phyloP scores from a whole-genome alignment of 225 moss, liverwort and hornwort genomes.

The Polytrichum commune region DNA sequence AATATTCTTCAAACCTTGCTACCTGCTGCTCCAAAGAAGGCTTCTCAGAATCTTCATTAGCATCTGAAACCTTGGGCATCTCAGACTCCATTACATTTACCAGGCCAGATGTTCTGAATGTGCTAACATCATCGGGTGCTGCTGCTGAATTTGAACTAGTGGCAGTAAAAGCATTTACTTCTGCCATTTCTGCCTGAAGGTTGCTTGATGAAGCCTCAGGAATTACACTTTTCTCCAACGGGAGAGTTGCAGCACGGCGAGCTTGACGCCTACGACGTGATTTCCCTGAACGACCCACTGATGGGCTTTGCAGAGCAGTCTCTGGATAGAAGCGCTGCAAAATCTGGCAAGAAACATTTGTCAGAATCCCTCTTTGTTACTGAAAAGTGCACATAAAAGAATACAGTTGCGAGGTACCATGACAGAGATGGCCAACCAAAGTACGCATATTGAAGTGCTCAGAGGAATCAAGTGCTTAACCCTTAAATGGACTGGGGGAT shows the following conservation, averaged over 20 bases:
- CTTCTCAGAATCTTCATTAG: constrained; percentile 2
- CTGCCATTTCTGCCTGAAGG: constrained; percentile 8
- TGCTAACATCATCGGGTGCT: constrained; percentile 1
- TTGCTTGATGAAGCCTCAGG: constrained; percentile 1
- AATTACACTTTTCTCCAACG: neutral
- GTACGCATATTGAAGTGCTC: too few species aligned
- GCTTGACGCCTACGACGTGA: constrained; percentile 58
- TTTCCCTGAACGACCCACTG: constrained; percentile 55
- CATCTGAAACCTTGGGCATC: neutral
- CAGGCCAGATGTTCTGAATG: neutral
- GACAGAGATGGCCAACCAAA: too few species aligned
- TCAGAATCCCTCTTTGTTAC: too few species aligned
- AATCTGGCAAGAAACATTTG: constrained; percentile 23
- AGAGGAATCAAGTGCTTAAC: too few species aligned
- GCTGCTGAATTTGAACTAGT: neutral
- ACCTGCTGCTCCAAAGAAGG: constrained; percentile 15
- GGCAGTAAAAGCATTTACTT: neutral
- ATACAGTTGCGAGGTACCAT: too few species aligned
- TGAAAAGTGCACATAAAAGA: too few species aligned
- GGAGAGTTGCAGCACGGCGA: constrained; percentile 41
- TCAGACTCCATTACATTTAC: constrained; percentile 11
- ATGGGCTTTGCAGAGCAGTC: constrained; percentile 40
- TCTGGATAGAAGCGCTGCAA: constrained; percentile 44
- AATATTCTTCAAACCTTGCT: constrained; percentile 43
- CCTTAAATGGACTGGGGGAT: too few species aligned